Evolutionary conservation across 768 basidiomycete genomes (phyloP).

Genomic region (Lanmaoa pseudosensibilis): DNA sequence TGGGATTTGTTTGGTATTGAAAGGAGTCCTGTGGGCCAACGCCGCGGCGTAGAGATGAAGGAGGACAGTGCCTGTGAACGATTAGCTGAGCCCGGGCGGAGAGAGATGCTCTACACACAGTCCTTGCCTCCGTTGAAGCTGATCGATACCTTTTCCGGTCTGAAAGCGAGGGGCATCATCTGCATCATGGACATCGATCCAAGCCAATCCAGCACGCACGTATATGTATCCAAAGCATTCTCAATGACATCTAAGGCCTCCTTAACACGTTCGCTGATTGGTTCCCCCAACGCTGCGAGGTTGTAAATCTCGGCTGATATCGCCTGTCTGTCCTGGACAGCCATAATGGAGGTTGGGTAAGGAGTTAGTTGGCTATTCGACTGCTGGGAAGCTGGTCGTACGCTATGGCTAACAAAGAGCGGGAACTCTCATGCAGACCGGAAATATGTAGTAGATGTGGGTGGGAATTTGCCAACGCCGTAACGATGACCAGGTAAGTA

Average conservation of each 20-base stretch:
- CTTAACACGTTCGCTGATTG: conserved; percentile 60
- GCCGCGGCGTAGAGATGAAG: conserved; percentile 84
- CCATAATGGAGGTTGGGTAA: conserved; percentile 3
- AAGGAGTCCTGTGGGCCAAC: conserved; percentile 46
- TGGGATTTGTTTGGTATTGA: conserved; percentile 49
- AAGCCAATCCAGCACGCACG: conserved; percentile 53
- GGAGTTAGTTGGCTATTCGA: background rate
- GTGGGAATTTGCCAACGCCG: conserved; percentile 22
- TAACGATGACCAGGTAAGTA: too few relatives aligned
- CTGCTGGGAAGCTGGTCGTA: conserved; percentile 6
- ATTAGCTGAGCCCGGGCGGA: background rate
- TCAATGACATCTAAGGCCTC: conserved; percentile 86
- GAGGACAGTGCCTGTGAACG: conserved; percentile 80
- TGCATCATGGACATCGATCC: conserved; percentile 6
- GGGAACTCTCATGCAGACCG: conserved; percentile 12
- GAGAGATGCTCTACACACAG: conserved; percentile 54
- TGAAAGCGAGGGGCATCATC: conserved; percentile 29
- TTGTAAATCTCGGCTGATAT: conserved; percentile 61
- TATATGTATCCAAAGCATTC: conserved; percentile 68
- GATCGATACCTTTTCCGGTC: conserved; percentile 71
- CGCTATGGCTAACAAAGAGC: conserved; percentile 3
- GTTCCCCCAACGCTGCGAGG: conserved; percentile 54
- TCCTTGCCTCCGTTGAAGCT: conserved; percentile 99
- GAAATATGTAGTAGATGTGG: background rate
- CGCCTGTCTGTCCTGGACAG: conserved; percentile 47